Conservation (phyloP, 176 grass and related monocot genomes). For the Melocanna baccifera region DNA sequence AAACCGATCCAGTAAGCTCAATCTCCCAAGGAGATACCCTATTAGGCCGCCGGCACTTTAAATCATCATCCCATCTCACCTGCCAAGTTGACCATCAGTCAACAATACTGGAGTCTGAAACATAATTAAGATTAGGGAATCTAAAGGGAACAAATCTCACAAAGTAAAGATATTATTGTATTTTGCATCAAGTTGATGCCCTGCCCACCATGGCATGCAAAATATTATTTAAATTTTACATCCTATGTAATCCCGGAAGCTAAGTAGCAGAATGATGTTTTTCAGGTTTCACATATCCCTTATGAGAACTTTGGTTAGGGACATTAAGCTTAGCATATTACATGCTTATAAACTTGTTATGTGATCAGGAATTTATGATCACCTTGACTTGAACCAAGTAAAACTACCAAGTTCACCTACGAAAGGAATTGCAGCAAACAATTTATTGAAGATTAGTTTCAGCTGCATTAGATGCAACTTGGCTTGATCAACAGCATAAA, state of each 20-base stretch:
- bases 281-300: background rate
- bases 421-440: background rate
- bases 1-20: conserved; percentile 55
- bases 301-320: background rate
- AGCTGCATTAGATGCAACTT: background rate
- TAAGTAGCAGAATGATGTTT: background rate
- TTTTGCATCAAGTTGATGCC: conserved; percentile 6
- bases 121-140: conserved; percentile 9
- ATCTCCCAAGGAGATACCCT: conserved; percentile 96
- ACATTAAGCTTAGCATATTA: conserved; percentile 11
- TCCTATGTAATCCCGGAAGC: conserved; percentile 9
- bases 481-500: background rate
- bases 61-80: conserved; percentile 86
- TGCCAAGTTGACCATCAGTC: conserved; percentile 37
- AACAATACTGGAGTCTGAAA: background rate
- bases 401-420: background rate
- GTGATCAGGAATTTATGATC: background rate
- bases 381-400: background rate
- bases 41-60: conserved; percentile 42
- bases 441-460: background rate
- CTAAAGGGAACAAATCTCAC: conserved; percentile 13
- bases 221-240: background rate
- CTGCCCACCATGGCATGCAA: conserved; percentile 17
- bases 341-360: background rate
- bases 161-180: conserved; percentile 1